Base-by-base conservation (phyloP, 2,329 filamentous ascomycete genomes). In the Sclerotinia minor region DNA sequence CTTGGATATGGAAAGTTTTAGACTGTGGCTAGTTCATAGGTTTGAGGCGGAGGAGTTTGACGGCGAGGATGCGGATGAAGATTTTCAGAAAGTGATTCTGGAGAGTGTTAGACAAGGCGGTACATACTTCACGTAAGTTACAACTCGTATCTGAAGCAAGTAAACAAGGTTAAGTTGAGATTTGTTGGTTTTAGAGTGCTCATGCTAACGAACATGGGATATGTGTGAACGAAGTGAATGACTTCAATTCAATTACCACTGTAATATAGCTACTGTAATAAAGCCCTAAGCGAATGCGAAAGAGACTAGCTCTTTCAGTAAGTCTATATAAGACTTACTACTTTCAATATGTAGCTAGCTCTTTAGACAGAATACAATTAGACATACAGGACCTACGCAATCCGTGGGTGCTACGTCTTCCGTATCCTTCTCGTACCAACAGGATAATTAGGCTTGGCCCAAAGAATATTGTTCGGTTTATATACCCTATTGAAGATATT, bases 41-140 rank as follows among this genome's bases (percentile, higher is more conserved):
- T 55, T 44, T 45, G 50, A 57, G 11, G 15, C 26, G 24, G 35
- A 55, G 7, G 63, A 53, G 8, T 64, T 64, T 13, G 21, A 64
- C 5, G 47, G 60, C 2, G 32, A 64, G 32, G 38, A 65, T 41
- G 38, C 50, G 26, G 26, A 41, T 11, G 21, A 32, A 38, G 21
- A 57, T 11, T 61, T 61, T 49, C 29, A 7, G 17, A 32, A 55
- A 17, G 1, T 65, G 5, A 55, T 55, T 19, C 17, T 17, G 38
- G 63, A 65, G 50, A 45, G 19, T 26, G 26, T 44, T 26, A 8
- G 50, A 32, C 26, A 45, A 52, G 50, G 24, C 13, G 49, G 63
- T 29, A 38, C 19, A 49, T 61, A 61, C 15, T 61, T 61, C 29
- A 61, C 58, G 58, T 61, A 11, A 61, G 58, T 61, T 11, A n/a